These are phyloP conservation scores for Raphanus sativus DNA, from an alignment of 345 rosid genomes.

Conservation along the genomic window DNA sequence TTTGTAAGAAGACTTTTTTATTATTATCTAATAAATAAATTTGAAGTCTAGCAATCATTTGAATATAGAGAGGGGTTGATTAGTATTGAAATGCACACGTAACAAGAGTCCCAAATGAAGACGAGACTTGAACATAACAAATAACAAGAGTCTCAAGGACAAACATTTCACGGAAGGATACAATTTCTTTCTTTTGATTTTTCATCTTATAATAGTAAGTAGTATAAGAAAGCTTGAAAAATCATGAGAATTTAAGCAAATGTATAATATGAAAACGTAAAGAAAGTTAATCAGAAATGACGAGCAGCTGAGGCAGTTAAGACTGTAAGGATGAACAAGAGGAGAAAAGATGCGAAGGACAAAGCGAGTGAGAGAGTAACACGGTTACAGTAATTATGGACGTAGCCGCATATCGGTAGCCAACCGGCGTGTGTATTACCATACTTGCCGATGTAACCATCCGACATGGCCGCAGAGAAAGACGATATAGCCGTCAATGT, in stretches of 20 bases:
- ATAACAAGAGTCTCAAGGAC: neutral
- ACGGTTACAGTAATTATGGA: slow-evolving; percentile 49
- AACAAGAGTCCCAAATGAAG: neutral
- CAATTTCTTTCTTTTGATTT: neutral
- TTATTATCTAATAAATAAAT: too few relatives aligned
- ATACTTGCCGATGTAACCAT: slow-evolving; percentile 52
- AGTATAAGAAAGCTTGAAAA: neutral
- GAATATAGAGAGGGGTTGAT: neutral
- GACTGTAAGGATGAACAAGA: slow-evolving; percentile 50
- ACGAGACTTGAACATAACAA: neutral
- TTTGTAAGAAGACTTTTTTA: too few relatives aligned
- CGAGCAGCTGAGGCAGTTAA: slow-evolving; percentile 52
- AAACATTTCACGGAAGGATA: neutral
- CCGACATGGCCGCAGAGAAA: slow-evolving; percentile 54
- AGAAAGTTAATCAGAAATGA: slow-evolving; percentile 12
- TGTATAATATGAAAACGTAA: neutral
- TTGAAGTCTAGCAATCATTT: neutral
- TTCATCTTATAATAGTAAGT: neutral
- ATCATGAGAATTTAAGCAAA: slow-evolving; percentile 6
- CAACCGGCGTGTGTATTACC: slow-evolving; percentile 67
- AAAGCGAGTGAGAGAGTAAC: slow-evolving; percentile 36
- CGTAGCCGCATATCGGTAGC: slow-evolving; percentile 55
- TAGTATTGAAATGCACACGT: neutral
- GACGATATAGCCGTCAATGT: slow-evolving; percentile 50
- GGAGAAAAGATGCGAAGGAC: slow-evolving; percentile 41